A percentile compares a stretch with the other conserved stretches of the same genome.
Evolutionary conservation across 768 basidiomycete species (phyloP).

Genomic region (Tylopilus plumbeoviolaceoides): DNA sequence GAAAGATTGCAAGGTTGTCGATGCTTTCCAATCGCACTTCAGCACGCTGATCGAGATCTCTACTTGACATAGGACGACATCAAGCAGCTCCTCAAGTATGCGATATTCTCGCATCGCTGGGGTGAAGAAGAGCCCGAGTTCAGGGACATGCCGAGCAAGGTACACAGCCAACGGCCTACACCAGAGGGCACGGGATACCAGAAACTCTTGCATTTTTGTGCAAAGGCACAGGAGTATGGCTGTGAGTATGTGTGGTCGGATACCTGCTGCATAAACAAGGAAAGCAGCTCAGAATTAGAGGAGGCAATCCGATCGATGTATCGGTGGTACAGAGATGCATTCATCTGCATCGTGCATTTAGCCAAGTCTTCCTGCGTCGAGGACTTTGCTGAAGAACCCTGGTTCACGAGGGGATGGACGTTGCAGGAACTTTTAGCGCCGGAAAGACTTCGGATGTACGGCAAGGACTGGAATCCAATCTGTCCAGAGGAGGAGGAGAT

Average conservation of each 20-base stretch:
- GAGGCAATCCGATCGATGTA: constrained; percentile 14
- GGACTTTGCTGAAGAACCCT: constrained; percentile 3
- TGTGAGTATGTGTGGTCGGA: constrained; percentile 22
- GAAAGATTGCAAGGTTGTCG: constrained; percentile 2
- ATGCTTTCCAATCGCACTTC: neutral
- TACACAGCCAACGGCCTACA: neutral
- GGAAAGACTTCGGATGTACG: constrained; percentile 3
- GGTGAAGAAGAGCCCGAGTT: constrained; percentile 14
- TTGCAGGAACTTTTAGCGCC: constrained; percentile 13
- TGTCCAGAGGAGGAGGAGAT: neutral
- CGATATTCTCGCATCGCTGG: constrained; percentile 20
- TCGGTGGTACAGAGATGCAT: constrained; percentile 12
- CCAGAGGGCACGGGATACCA: constrained; percentile 4
- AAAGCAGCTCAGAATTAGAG: constrained; percentile 10
- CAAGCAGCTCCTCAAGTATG: constrained; percentile 9
- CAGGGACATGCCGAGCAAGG: constrained; percentile 9
- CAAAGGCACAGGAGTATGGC: constrained; percentile 10
- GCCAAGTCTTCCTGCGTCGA: constrained; percentile 1
- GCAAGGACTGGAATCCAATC: constrained; percentile 10
- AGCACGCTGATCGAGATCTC: neutral
- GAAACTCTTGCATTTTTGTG: constrained; percentile 13
- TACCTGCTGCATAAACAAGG: constrained; percentile 18
- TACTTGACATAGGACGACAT: neutral
- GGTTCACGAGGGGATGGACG: constrained; percentile 16
- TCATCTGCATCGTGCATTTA: constrained; percentile 12